phyloP scores from a whole-genome alignment of 371 early-diverging fungal genomes.

The Synchytrium microbalum region DNA sequence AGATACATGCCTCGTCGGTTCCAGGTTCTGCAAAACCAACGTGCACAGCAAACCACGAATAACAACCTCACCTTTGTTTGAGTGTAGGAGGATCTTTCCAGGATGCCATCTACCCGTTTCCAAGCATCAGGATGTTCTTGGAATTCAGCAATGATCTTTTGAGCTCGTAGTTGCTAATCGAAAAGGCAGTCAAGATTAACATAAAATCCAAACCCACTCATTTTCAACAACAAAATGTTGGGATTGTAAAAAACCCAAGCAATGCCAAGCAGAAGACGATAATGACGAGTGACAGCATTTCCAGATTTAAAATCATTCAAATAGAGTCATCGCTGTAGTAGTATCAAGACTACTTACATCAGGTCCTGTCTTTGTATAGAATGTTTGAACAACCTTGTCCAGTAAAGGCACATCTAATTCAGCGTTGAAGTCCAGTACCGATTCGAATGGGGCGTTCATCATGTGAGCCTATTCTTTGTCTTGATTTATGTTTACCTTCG shows the following conservation, averaged over 20 bases:
- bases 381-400: conserved; percentile 81
- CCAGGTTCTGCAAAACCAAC: not conserved
- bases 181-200: too few relatives aligned
- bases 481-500: too few relatives aligned
- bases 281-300: too few relatives aligned
- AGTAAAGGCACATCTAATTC: conserved; percentile 81
- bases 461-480: too few relatives aligned
- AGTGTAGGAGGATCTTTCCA: conserved; percentile 71
- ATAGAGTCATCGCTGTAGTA: not conserved
- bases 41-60: too few relatives aligned
- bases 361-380: conserved; percentile 35
- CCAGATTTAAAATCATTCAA: not conserved
- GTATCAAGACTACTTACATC: not conserved
- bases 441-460: conserved; percentile 35
- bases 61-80: conserved; percentile 90
- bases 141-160: conserved; percentile 81
- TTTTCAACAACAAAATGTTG: too few relatives aligned
- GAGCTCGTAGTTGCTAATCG: conserved; percentile 71
- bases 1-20: too few relatives aligned
- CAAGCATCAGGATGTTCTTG: conserved; percentile 96
- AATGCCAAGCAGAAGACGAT: too few relatives aligned
- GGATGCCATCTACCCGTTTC: conserved; percentile 90
- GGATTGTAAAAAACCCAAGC: too few relatives aligned
- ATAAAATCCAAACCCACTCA: too few relatives aligned
- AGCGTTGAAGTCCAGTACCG: conserved; percentile 79